Conservation (phyloP, 805 yeast species). For the Saitoella complicata region DNA sequence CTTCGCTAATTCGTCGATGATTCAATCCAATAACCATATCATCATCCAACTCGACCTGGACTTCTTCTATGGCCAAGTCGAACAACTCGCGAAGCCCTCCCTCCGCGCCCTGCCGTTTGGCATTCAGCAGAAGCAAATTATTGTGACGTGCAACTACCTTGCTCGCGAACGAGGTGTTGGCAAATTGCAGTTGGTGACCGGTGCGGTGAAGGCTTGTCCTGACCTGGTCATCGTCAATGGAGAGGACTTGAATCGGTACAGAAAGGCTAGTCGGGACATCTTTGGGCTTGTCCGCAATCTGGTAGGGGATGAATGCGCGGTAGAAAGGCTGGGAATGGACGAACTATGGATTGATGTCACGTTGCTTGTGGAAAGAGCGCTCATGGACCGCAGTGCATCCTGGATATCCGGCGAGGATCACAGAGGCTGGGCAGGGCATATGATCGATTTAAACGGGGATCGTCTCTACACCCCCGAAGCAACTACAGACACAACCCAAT, state of each 20-base stretch:
- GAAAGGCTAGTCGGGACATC: conserved; percentile 5
- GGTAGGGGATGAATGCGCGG: conserved; percentile 2
- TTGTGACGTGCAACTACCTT: conserved; percentile 7
- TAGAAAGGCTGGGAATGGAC: conserved; percentile 7
- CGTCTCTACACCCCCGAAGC: neutral
- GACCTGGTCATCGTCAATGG: conserved; percentile 5
- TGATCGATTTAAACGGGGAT: neutral
- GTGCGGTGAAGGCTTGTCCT: conserved; percentile 4
- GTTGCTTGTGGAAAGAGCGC: neutral
- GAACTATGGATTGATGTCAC: conserved; percentile 7
- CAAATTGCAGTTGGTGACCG: conserved; percentile 2
- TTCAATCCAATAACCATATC: neutral
- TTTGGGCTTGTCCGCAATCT: conserved; percentile 1
- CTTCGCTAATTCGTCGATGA: no score
- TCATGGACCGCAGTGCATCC: neutral
- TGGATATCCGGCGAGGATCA: neutral
- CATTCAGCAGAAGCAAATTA: conserved; percentile 6
- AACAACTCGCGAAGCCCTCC: conserved; percentile 4
- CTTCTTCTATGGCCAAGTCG: conserved; percentile 3
- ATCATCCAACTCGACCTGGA: neutral
- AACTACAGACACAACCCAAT: neutral
- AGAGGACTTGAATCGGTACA: conserved; percentile 6
- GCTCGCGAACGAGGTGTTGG: conserved; percentile 5
- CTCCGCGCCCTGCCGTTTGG: conserved; percentile 6
- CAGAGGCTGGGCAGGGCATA: neutral